A percentile compares a stretch with the other conserved stretches of the same genome.
Evolutionary conservation across 257 asterid genomes (phyloP).

Genomic region (Forsythia suspensa): DNA sequence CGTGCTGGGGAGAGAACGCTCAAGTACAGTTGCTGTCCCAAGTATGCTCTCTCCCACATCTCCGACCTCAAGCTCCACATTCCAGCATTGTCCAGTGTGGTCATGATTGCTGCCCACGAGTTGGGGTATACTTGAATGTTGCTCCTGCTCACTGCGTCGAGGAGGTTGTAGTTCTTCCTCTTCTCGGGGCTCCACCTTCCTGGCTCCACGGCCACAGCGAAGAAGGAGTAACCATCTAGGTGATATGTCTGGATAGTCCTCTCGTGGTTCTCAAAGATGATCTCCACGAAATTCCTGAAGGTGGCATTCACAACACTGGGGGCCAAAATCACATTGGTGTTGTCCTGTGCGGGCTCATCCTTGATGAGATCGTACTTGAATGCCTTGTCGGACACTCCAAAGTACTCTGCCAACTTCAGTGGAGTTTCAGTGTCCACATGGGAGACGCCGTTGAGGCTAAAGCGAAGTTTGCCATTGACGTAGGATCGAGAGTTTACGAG

Average conservation of each 20-base stretch:
- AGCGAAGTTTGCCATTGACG: slow-evolving; percentile 26
- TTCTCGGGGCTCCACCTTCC: slow-evolving; percentile 54
- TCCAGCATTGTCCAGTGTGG: slow-evolving; percentile 60
- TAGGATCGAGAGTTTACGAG: slow-evolving; percentile 11
- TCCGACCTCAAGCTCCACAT: slow-evolving; percentile 65
- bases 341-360: slow-evolving; percentile 27
- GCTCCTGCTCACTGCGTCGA: slow-evolving; percentile 53
- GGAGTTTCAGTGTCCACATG: slow-evolving; percentile 27
- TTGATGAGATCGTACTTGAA: slow-evolving; percentile 35
- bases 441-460: slow-evolving; percentile 31
- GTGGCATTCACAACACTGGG: slow-evolving; percentile 47
- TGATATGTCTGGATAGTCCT: slow-evolving; percentile 53
- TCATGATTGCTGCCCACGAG: slow-evolving; percentile 59
- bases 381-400: neutral
- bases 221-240: slow-evolving; percentile 50
- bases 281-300: slow-evolving; percentile 49
- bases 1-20: slow-evolving; percentile 43
- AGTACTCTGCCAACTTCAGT: slow-evolving; percentile 29
- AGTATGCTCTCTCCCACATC: slow-evolving; percentile 42
- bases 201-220: slow-evolving; percentile 48
- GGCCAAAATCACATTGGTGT: slow-evolving; percentile 6
- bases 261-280: slow-evolving; percentile 55
- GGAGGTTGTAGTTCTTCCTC: slow-evolving; percentile 53
- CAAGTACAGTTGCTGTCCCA: slow-evolving; percentile 57
- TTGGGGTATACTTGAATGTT: slow-evolving; percentile 56